These are phyloP conservation scores for Schrenkiella parvula DNA, from an alignment of 345 rosid genomes.

Conservation along the genomic window DNA sequence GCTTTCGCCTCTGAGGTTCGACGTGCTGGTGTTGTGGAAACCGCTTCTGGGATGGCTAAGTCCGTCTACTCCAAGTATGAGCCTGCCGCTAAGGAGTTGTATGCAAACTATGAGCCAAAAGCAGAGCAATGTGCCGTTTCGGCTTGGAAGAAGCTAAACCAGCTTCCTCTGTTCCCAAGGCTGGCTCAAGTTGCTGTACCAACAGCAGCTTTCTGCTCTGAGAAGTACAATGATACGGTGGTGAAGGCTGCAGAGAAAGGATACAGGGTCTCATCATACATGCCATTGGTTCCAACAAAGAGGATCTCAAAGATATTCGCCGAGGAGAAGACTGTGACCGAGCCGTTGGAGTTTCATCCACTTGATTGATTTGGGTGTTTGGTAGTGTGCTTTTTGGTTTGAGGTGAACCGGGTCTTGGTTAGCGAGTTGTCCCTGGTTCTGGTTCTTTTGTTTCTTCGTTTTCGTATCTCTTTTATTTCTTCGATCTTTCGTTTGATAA, in stretches of 20 bases:
- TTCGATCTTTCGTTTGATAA: not conserved
- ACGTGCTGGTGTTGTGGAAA: conserved; percentile 58
- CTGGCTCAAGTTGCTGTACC: conserved; percentile 73
- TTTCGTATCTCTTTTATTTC: not conserved
- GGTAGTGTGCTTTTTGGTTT: not conserved
- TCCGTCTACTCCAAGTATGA: conserved; percentile 65
- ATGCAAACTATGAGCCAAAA: conserved; percentile 71
- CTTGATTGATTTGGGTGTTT: conserved; percentile 28
- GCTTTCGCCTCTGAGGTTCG: conserved; percentile 64
- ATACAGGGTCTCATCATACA: conserved; percentile 59
- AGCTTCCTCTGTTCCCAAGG: conserved; percentile 78
- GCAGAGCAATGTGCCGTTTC: conserved; percentile 77
- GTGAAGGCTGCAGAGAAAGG: conserved; percentile 70
- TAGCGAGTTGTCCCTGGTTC: conserved; percentile 2
- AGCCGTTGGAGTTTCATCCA: conserved; percentile 39
- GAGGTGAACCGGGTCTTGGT: conserved; percentile 18
- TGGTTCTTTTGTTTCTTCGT: conserved; percentile 19
- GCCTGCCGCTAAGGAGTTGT: conserved; percentile 74
- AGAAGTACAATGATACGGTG: conserved; percentile 79
- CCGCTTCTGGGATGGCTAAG: conserved; percentile 71
- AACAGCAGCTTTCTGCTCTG: conserved; percentile 70
- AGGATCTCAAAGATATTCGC: conserved; percentile 71
- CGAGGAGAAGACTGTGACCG: conserved; percentile 29
- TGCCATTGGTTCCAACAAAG: conserved; percentile 85
- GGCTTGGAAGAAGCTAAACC: conserved; percentile 77